Evolutionary conservation across 371 early-diverging fungal genomes (phyloP), one percentile per base, ranked within the genome.

Genomic region (Apophysomyces elegans): DNA sequence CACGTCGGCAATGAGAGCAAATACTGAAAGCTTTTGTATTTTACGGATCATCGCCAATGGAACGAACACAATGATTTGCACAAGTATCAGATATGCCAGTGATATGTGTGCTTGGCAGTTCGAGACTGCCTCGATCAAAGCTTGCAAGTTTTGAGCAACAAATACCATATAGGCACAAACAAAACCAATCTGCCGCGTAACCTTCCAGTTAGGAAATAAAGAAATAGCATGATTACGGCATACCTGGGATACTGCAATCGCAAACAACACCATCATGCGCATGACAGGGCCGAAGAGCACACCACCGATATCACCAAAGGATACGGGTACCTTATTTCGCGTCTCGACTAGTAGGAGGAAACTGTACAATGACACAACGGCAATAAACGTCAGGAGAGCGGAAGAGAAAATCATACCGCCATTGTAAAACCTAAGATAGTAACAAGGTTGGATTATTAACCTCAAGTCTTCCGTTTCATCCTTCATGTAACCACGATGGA

Each of bases 111-210:
- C 65, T 0, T 76, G 46, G 36, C 91, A 86, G 38, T 90, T 72
- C 12, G 90, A 76, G 12, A 87, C 70, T 11, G 90, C 75, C 73
- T 85, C 83, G 12, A 88, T 65, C 21, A 93, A 69, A 18, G 92
- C 91, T 44, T 89, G 87, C 13, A 92, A 69, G 71, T 92, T 95
- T 74, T 93, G 89, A 7, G 92, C 90, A 5, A 95, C 90, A 78
- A 94, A 95, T 32, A 93, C 91, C 83, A 89, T 91, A 74, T 94
- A 94, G 4, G 94, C 94, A 69, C 92, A 92, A 18, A 90, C 88
- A 77, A 95, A 95, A 0, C 95, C 95, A 56, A 90, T 82, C 90
- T 89, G 66, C 2, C 6, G 57, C 36, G 44, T 46, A 26, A 32
- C 47, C 59, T 26, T 21, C 58, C 14, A 41, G 4, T 26, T 13